Conservation (phyloP, 2,329 filamentous ascomycete species). For the Colletotrichum graminicola region DNA sequence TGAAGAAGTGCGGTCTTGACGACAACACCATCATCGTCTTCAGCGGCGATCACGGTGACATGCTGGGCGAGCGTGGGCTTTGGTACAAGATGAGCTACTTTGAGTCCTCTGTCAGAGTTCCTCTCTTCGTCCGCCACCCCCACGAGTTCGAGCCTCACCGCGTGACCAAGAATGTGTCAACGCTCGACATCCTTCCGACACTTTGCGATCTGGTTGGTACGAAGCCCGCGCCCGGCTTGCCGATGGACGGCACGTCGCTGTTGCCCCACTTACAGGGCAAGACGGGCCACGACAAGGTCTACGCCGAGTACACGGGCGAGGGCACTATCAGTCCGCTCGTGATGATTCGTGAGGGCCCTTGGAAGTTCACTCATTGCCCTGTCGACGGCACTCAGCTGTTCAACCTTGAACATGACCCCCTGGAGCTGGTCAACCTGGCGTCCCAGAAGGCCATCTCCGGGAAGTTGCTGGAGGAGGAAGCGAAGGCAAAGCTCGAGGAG, state of each 20-base stretch:
- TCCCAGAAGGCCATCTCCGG: constrained; percentile 51
- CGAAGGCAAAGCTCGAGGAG: constrained; percentile 66
- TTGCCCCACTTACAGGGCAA: constrained; percentile 79
- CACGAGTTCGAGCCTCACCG: constrained; percentile 79
- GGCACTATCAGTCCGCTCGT: constrained; percentile 89
- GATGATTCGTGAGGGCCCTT: constrained; percentile 91
- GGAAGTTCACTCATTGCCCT: constrained; percentile 92
- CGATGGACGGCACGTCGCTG: constrained; percentile 87
- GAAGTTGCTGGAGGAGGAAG: constrained; percentile 58
- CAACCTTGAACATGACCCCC: constrained; percentile 80
- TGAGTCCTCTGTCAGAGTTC: constrained; percentile 90
- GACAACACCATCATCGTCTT: constrained; percentile 93
- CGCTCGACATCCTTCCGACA: constrained; percentile 89
- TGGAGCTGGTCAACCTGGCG: constrained; percentile 82
- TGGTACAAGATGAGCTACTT: constrained; percentile 99
- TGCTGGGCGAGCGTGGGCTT: constrained; percentile 90
- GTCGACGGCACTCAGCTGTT: constrained; percentile 87
- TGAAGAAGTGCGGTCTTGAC: constrained; percentile 83
- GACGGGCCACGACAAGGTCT: constrained; percentile 85
- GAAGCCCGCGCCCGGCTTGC: constrained; percentile 76
- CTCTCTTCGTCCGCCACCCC: constrained; percentile 86
- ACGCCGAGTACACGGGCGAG: constrained; percentile 95
- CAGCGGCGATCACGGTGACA: constrained; percentile 93
- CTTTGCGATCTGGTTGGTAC: constrained; percentile 85
- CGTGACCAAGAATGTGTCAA: constrained; percentile 87